These are phyloP conservation scores for Naegleria gruberi DNA, from an alignment of 208 protist species.

Conservation along the genomic window DNA sequence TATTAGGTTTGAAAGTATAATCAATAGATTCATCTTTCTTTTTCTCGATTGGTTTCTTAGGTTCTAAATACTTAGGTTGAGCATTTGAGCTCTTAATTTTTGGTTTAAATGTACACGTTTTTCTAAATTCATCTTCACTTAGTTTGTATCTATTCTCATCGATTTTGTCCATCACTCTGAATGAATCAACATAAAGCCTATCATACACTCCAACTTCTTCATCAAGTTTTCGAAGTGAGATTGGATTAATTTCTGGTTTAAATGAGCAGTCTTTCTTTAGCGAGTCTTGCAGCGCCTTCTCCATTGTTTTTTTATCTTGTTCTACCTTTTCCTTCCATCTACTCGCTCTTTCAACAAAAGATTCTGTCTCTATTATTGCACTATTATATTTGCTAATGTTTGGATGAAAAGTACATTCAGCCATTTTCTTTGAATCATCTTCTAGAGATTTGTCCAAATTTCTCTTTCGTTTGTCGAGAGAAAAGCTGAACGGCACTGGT, in stretches of 20 bases:
- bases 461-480: too few species aligned
- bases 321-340: neutral
- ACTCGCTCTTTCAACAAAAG: neutral
- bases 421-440: neutral
- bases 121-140: neutral
- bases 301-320: neutral
- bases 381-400: too few species aligned
- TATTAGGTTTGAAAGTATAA: slow-evolving; percentile 9
- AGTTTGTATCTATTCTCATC: neutral
- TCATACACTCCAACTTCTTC: neutral
- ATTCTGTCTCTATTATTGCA: neutral
- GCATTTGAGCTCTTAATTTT: neutral
- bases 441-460: neutral
- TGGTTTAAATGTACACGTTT: neutral
- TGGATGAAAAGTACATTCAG: too few species aligned
- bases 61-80: neutral
- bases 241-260: neutral
- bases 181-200: neutral
- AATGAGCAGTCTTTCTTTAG: neutral
- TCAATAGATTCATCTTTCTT: neutral
- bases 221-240: neutral
- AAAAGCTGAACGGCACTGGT: too few species aligned
- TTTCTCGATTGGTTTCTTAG: neutral
- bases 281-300: neutral
- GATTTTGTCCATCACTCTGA: neutral